A percentile compares a stretch with the other conserved stretches of the same genome.
Evolutionary conservation across 352 stramenopile species (phyloP).

Genomic region (Phytophthora uliginosa): DNA sequence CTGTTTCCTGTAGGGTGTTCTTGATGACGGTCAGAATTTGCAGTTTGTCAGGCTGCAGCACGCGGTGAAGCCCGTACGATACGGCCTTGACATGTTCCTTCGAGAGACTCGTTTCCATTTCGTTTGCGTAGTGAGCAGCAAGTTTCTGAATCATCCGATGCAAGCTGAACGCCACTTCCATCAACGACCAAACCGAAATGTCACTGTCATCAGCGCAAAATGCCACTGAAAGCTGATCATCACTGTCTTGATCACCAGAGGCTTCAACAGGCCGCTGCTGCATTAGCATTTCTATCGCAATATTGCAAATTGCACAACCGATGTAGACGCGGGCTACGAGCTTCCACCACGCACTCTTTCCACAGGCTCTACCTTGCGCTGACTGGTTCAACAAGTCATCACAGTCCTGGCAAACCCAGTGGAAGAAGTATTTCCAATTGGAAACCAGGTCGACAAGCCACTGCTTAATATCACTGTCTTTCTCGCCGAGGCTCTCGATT

Average conservation of each 20-base stretch:
- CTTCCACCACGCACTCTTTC: slow-evolving; percentile 48
- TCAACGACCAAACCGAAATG: slow-evolving; percentile 56
- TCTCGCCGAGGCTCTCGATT: slow-evolving; percentile 29
- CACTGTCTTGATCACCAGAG: slow-evolving; percentile 3
- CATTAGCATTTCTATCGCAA: slow-evolving; percentile 49
- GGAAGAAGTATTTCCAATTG: slow-evolving; percentile 66
- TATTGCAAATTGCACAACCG: slow-evolving; percentile 59
- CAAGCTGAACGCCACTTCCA: slow-evolving; percentile 69
- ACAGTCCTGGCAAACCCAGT: slow-evolving; percentile 58
- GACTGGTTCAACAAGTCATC: slow-evolving; percentile 29
- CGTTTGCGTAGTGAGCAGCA: slow-evolving; percentile 28
- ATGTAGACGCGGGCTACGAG: slow-evolving; percentile 59
- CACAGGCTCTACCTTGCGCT: slow-evolving; percentile 11
- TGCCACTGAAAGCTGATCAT: not conserved
- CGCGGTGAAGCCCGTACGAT: slow-evolving; percentile 43
- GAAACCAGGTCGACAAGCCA: slow-evolving; percentile 61
- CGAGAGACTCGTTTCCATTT: slow-evolving; percentile 43
- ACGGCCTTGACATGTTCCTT: slow-evolving; percentile 48
- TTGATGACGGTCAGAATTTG: slow-evolving; percentile 34
- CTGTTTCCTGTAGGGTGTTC: slow-evolving; percentile 9
- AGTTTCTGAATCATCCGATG: slow-evolving; percentile 59
- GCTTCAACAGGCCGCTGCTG: not conserved
- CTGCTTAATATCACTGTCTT: slow-evolving; percentile 38
- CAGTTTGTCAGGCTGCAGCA: slow-evolving; percentile 41
- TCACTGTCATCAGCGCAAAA: slow-evolving; percentile 13